Evolutionary conservation across 805 yeast species (phyloP).

Genomic region (Candida easanensis): DNA sequence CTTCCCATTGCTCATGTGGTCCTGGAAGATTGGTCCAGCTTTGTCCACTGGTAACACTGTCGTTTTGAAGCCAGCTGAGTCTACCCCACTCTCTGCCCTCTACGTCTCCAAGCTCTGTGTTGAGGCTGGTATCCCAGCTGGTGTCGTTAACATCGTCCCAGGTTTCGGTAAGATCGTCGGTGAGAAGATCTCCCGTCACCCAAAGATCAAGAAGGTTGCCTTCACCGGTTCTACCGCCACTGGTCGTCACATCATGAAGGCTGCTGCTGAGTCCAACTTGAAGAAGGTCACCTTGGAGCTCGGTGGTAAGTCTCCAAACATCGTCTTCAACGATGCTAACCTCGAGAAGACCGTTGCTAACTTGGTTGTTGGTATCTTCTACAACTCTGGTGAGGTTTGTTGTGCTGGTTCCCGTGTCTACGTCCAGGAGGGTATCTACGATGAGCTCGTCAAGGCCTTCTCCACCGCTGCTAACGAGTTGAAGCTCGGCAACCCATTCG

Average conservation of each 20-base stretch:
- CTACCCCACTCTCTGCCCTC: conserved; percentile 81
- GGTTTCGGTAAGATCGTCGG: conserved; percentile 80
- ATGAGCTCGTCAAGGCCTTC: conserved; percentile 64
- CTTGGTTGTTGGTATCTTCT: conserved; percentile 81
- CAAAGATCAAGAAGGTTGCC: conserved; percentile 71
- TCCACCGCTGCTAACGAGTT: conserved; percentile 49
- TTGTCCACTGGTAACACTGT: conserved; percentile 83
- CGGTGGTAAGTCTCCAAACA: conserved; percentile 95
- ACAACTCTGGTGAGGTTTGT: conserved; percentile 95
- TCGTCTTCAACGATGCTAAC: conserved; percentile 84
- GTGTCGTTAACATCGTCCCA: conserved; percentile 76
- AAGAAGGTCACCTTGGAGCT: conserved; percentile 92
- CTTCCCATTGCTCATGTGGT: conserved; percentile 84
- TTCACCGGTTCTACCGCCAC: conserved; percentile 89
- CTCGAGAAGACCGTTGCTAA: conserved; percentile 70
- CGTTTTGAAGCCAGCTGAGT: conserved; percentile 83
- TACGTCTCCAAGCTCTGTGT: conserved; percentile 60
- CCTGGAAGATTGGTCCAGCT: conserved; percentile 88
- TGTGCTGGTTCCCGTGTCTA: conserved; percentile 92
- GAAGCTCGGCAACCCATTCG: conserved; percentile 84
- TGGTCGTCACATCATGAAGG: conserved; percentile 79
- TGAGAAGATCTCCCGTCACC: conserved; percentile 66
- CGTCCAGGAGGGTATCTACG: conserved; percentile 83
- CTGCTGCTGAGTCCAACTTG: conserved; percentile 76
- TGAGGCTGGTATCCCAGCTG: conserved; percentile 80